These are phyloP conservation scores for Lactarius sp. DNA, from an alignment of 768 basidiomycete species.

Conservation along the genomic window DNA sequence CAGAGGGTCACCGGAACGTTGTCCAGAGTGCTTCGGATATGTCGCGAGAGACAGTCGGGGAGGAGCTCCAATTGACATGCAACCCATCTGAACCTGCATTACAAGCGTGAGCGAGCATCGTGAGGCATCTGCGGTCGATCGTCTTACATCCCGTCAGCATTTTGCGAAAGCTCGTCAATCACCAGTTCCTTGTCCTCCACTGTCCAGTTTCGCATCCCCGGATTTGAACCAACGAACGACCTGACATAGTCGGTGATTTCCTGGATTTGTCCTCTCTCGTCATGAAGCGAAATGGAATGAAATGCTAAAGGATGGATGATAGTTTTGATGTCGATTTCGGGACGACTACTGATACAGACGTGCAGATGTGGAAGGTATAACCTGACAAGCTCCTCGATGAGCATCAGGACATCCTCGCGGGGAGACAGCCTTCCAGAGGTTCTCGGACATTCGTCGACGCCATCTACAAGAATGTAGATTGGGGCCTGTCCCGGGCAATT, in stretches of 20 bases:
- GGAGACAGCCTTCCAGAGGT: not conserved
- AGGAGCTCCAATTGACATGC: not conserved
- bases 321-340: not conserved
- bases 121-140: too few relatives aligned
- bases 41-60: not conserved
- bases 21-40: not conserved
- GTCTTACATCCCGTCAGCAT: too few relatives aligned
- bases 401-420: not conserved
- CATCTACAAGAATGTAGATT: too few relatives aligned
- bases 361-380: not conserved
- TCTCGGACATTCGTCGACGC: constrained; percentile 9
- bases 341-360: not conserved
- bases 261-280: not conserved
- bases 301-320: not conserved
- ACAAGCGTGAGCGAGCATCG: too few relatives aligned
- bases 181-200: too few relatives aligned
- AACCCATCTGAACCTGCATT: too few relatives aligned
- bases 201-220: too few relatives aligned
- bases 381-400: not conserved
- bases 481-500: too few relatives aligned
- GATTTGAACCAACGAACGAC: not conserved
- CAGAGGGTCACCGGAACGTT: not conserved
- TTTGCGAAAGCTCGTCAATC: too few relatives aligned
- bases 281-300: not conserved
- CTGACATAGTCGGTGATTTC: not conserved